Conservation (phyloP, 2,329 filamentous ascomycete genomes). For the Arthroderma sp. region DNA sequence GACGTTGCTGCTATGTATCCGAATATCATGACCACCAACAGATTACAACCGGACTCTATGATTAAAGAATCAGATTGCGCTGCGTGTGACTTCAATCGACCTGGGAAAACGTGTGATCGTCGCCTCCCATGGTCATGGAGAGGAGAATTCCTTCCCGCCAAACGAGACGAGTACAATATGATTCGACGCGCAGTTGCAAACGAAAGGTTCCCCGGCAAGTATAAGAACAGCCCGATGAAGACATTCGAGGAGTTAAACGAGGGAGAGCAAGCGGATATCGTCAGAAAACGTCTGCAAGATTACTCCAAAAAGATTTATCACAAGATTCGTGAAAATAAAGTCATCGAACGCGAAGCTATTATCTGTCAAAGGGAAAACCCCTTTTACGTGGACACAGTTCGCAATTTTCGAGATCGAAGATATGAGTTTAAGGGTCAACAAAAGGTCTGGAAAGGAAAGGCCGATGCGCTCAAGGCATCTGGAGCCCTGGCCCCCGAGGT, state of each 20-base stretch:
- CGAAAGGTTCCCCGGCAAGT: constrained; percentile 76
- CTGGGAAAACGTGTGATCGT: constrained; percentile 92
- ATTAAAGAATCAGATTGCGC: constrained; percentile 92
- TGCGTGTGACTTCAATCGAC: constrained; percentile 94
- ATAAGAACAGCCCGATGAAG: constrained; percentile 53
- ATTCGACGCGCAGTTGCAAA: constrained; percentile 83
- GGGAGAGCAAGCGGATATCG: constrained; percentile 68
- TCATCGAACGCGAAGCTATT: constrained; percentile 85
- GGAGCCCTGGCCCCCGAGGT: constrained; percentile 65
- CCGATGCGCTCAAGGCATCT: constrained; percentile 67
- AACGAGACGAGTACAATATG: constrained; percentile 99
- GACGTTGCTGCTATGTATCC: constrained; percentile 99
- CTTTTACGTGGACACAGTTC: constrained; percentile 94
- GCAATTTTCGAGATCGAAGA: constrained; percentile 87
- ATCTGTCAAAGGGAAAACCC: constrained; percentile 97
- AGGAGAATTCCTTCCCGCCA: constrained; percentile 91
- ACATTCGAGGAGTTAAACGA: constrained; percentile 66
- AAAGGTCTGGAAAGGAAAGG: constrained; percentile 97
- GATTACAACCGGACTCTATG: constrained; percentile 97
- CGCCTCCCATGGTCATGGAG: constrained; percentile 95
- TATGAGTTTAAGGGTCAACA: constrained; percentile 98
- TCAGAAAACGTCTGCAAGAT: constrained; percentile 76
- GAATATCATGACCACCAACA: constrained; percentile 99
- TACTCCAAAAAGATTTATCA: constrained; percentile 99
- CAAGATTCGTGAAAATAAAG: constrained; percentile 93